Percentiles rank a stretch among this genome's conserved stretches.
These are phyloP conservation scores for Gigaspora rosea DNA, from an alignment of 192 early-diverging fungal genomes.

Conservation along the genomic window DNA sequence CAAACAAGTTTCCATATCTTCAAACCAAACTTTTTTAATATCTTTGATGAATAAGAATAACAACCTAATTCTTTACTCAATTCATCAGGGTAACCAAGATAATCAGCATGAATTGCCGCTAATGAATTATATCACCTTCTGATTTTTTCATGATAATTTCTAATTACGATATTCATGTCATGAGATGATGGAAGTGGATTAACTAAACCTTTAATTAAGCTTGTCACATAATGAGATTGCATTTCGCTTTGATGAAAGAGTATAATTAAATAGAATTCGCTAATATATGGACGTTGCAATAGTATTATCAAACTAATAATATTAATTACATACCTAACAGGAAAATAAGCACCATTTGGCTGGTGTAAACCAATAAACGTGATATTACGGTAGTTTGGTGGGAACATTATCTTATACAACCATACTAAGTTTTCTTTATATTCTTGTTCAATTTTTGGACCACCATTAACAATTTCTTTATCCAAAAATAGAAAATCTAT, in stretches of 20 bases:
- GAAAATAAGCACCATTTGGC: conserved; percentile 55
- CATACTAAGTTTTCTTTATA: conserved; percentile 48
- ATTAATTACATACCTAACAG: conserved; percentile 28
- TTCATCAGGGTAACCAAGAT: conserved; percentile 45
- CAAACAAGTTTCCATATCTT: conserved; percentile 22
- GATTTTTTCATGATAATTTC: conserved; percentile 31
- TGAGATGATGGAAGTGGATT: conserved; percentile 41
- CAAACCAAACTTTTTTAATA: conserved; percentile 35
- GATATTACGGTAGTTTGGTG: conserved; percentile 51
- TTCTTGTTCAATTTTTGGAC: conserved; percentile 35
- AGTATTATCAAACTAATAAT: no score
- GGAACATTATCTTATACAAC: conserved; percentile 60
- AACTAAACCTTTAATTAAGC: conserved; percentile 42
- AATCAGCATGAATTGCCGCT: conserved; percentile 55
- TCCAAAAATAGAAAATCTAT: conserved; percentile 55
- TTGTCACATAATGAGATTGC: conserved; percentile 53
- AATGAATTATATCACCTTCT: conserved; percentile 33
- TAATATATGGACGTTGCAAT: no score
- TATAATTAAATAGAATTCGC: no score
- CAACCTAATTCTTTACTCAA: conserved; percentile 49
- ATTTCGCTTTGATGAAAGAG: conserved; percentile 43
- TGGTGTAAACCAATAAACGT: conserved; percentile 61
- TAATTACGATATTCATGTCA: conserved; percentile 52
- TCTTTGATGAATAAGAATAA: conserved; percentile 42
- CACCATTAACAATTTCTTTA: conserved; percentile 42